phyloP scores from a whole-genome alignment of 805 yeast genomes.

The Zygosaccharomyces bisporus region DNA sequence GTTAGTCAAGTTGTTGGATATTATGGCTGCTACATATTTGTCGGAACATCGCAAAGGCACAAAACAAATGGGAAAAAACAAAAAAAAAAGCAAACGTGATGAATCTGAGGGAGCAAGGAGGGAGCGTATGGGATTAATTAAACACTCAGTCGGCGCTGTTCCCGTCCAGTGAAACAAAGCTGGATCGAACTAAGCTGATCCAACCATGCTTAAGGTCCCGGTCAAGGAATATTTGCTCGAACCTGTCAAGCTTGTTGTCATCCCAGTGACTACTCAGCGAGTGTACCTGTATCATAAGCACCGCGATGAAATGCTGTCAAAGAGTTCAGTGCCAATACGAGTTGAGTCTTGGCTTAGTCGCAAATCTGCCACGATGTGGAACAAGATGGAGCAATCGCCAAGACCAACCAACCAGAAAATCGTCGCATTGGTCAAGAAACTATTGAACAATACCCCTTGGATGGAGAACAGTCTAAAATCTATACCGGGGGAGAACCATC shows the following conservation, averaged over 20 bases:
- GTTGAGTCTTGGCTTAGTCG: conserved; percentile 45
- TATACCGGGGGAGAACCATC: conserved; percentile 64
- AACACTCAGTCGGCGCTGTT: not conserved
- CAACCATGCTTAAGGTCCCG: conserved; percentile 9
- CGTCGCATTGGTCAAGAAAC: conserved; percentile 48
- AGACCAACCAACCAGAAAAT: conserved; percentile 54
- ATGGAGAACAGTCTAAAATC: conserved; percentile 71
- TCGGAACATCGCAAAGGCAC: conserved; percentile 9
- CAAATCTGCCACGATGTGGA: conserved; percentile 61
- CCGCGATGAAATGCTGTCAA: conserved; percentile 35
- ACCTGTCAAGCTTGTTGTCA: conserved; percentile 58
- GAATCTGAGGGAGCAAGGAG: not conserved
- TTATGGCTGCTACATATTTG: not conserved
- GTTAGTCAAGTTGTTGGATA: not conserved
- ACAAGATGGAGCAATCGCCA: conserved; percentile 52
- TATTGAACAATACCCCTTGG: conserved; percentile 69
- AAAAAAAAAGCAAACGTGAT: not conserved
- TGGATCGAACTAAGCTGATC: not conserved
- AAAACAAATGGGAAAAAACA: conserved; percentile 4
- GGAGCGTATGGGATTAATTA: not conserved
- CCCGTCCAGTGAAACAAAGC: not conserved
- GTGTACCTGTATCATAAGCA: conserved; percentile 70
- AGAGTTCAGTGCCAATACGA: conserved; percentile 36
- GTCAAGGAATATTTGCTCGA: conserved; percentile 28
- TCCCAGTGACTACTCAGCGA: conserved; percentile 64